phyloP scores from a whole-genome alignment of 2,329 filamentous ascomycete genomes.

The Canariomyces notabilis region DNA sequence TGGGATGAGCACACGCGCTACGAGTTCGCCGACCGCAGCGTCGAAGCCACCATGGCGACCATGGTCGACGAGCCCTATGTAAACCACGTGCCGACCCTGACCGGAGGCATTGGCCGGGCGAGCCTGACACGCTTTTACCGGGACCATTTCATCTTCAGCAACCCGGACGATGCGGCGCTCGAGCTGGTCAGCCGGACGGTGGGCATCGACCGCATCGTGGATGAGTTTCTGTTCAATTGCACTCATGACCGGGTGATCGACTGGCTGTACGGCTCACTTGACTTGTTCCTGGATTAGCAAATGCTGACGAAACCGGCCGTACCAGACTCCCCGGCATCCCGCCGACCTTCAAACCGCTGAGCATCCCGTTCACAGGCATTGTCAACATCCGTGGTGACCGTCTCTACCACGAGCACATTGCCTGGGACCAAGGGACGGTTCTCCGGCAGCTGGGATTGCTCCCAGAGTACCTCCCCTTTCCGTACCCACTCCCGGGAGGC shows the following conservation, averaged over 20 bases:
- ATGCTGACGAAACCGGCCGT: slow-evolving; percentile 1
- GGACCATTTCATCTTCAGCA: slow-evolving; percentile 70
- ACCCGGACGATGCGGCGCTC: slow-evolving; percentile 60
- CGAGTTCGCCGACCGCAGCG: slow-evolving; percentile 64
- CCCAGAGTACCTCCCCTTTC: slow-evolving; percentile 60
- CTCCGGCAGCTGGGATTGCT: slow-evolving; percentile 58
- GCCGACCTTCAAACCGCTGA: slow-evolving; percentile 48
- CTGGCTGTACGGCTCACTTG: slow-evolving; percentile 54
- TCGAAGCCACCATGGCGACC: slow-evolving; percentile 71
- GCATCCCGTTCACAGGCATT: slow-evolving; percentile 59
- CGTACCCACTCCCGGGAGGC: slow-evolving; percentile 42
- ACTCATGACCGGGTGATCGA: slow-evolving; percentile 60
- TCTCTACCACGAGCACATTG: slow-evolving; percentile 65
- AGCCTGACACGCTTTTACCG: slow-evolving; percentile 63
- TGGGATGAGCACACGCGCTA: slow-evolving; percentile 74
- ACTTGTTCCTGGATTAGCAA: not conserved
- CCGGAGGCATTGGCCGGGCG: slow-evolving; percentile 63
- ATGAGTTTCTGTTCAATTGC: slow-evolving; percentile 63
- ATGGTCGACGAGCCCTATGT: slow-evolving; percentile 79
- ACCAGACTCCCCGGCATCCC: slow-evolving; percentile 54
- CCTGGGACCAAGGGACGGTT: slow-evolving; percentile 63
- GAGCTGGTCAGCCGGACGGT: slow-evolving; percentile 68
- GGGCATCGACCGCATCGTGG: slow-evolving; percentile 65
- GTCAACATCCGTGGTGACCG: slow-evolving; percentile 65
- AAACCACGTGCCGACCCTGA: slow-evolving; percentile 68